Percentiles rank a stretch among this genome's conserved stretches.
Conservation (phyloP, 2,329 filamentous ascomycete species). For the Phialophora tarda region DNA sequence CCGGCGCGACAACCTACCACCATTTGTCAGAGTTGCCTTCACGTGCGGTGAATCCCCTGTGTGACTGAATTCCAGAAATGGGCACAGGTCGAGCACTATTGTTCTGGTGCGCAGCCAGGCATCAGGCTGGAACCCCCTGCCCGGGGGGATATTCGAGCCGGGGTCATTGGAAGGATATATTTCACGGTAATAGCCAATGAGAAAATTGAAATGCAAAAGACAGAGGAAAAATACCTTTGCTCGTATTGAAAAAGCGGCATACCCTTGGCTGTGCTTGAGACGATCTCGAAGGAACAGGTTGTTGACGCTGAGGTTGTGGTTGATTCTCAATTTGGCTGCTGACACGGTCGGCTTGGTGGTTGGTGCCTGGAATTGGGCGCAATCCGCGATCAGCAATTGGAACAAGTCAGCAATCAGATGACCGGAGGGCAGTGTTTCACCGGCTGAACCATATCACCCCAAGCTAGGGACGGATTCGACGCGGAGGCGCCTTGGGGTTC, state of each 20-base stretch:
- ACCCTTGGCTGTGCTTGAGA: constrained; percentile 26
- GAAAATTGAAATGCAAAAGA: constrained; percentile 30
- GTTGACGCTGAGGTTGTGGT: constrained; percentile 13
- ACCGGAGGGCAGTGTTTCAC: constrained; percentile 25
- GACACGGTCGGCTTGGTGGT: constrained; percentile 12
- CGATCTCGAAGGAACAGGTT: constrained; percentile 13
- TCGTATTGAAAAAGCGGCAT: constrained; percentile 37
- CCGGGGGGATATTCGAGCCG: constrained; percentile 4
- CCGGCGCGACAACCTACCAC: constrained; percentile 59
- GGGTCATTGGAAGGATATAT: constrained; percentile 18
- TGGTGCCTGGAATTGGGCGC: constrained; percentile 23
- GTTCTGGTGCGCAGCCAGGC: constrained; percentile 11
- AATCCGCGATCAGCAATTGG: constrained; percentile 25
- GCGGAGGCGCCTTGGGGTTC: constrained; percentile 19
- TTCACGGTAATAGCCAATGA: constrained; percentile 19
- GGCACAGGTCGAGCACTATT: constrained; percentile 16
- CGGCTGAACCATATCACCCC: constrained; percentile 22
- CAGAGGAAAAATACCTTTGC: constrained; percentile 30
- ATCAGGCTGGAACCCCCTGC: constrained; percentile 10
- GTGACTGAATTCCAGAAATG: neutral
- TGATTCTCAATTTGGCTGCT: constrained; percentile 16
- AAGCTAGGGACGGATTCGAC: constrained; percentile 22
- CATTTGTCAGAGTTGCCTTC: constrained; percentile 11
- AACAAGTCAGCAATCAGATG: constrained; percentile 31
- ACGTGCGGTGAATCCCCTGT: constrained; percentile 19